Evolutionary conservation across 768 basidiomycete species (phyloP).

Genomic region (Lyophyllum shimeji): DNA sequence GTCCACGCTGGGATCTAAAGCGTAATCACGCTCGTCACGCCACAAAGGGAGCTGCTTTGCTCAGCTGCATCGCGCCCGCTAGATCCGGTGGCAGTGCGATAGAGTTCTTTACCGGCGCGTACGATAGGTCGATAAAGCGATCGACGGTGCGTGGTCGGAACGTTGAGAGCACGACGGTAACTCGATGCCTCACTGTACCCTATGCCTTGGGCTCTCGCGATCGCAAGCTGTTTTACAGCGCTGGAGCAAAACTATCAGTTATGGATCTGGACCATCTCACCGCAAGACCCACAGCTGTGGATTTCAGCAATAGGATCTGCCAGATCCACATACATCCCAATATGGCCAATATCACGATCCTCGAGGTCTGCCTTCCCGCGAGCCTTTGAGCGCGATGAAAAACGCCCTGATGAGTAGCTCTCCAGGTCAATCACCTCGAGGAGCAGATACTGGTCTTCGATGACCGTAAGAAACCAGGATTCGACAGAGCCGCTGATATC

Average conservation of each 20-base stretch:
- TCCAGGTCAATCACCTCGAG: conserved; percentile 48
- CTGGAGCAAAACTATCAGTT: conserved; percentile 31
- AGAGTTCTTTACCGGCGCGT: conserved; percentile 47
- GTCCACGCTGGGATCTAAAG: conserved; percentile 22
- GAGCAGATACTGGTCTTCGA: conserved; percentile 52
- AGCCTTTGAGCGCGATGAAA: background rate
- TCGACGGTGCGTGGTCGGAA: conserved; percentile 36
- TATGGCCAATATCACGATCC: conserved; percentile 37
- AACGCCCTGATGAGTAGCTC: background rate
- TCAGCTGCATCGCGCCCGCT: conserved; percentile 42
- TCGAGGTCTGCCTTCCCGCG: conserved; percentile 41
- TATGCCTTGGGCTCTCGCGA: conserved; percentile 39
- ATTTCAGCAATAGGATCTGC: conserved; percentile 36
- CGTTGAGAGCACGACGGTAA: conserved; percentile 15
- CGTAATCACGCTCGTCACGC: background rate
- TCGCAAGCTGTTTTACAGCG: conserved; percentile 34
- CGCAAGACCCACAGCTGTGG: conserved; percentile 24
- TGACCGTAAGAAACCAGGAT: conserved; percentile 34
- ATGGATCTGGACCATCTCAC: conserved; percentile 37
- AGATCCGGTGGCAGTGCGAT: conserved; percentile 26
- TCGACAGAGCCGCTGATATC: conserved; percentile 38
- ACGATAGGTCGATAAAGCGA: conserved; percentile 42
- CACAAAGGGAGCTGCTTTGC: conserved; percentile 14
- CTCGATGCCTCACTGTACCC: conserved; percentile 23
- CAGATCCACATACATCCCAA: conserved; percentile 50